These are phyloP conservation scores for Viridothelium virens DNA, from an alignment of 495 filamentous ascomycete species.

Conservation along the genomic window DNA sequence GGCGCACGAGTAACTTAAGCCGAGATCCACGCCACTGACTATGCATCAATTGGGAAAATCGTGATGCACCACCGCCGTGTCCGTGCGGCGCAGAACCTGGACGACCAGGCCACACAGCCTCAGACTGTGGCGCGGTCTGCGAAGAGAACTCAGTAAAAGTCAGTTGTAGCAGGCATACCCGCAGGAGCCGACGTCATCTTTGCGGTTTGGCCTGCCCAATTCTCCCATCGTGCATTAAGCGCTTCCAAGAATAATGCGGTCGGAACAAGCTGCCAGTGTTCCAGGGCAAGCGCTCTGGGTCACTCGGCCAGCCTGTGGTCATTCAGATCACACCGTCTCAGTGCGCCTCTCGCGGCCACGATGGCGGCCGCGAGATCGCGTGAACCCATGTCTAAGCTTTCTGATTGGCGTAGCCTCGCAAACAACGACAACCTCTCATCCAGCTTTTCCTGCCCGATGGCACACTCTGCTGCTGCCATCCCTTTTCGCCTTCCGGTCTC, in stretches of 20 bases:
- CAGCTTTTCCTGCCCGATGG: constrained; percentile 18
- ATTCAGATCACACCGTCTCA: constrained; percentile 8
- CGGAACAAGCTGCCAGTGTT: neutral
- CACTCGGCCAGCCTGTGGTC: neutral
- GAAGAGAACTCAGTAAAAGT: neutral
- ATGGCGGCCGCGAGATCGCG: constrained; percentile 7
- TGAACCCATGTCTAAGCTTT: neutral
- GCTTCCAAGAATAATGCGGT: constrained; percentile 11
- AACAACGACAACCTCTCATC: constrained; percentile 32
- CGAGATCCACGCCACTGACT: neutral
- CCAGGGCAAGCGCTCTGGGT: constrained; percentile 3
- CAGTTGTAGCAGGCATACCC: neutral
- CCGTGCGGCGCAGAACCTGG: constrained; percentile 3
- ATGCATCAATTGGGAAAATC: constrained; percentile 2
- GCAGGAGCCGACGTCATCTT: neutral
- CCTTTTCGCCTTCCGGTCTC: constrained; percentile 10
- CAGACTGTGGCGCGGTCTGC: constrained; percentile 10
- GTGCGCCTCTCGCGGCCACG: constrained; percentile 8
- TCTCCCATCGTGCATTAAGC: neutral
- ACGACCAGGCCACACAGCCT: neutral
- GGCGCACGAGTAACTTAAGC: neutral
- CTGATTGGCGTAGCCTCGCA: constrained; percentile 3
- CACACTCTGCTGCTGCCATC: constrained; percentile 3
- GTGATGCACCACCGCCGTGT: neutral
- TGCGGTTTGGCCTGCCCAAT: neutral